Percentiles rank a stretch among this genome's conserved stretches.
These are phyloP conservation scores for Achaetomiella virescens DNA, from an alignment of 495 filamentous ascomycete species.

Conservation along the genomic window DNA sequence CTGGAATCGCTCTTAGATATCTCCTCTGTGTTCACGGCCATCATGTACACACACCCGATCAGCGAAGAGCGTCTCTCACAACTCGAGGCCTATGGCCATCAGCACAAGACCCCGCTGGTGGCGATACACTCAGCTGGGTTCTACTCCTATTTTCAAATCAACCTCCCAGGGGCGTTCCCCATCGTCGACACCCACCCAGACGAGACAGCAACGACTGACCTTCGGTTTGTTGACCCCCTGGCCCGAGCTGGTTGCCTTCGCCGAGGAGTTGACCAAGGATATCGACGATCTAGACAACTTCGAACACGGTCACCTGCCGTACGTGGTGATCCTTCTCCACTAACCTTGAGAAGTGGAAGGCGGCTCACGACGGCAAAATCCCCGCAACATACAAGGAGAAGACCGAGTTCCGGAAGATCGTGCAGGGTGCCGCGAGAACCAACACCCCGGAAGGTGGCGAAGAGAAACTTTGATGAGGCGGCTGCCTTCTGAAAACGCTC, in stretches of 20 bases:
- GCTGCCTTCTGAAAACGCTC: constrained; percentile 73
- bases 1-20: constrained; percentile 37
- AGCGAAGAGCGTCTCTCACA: constrained; percentile 49
- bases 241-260: constrained; percentile 69
- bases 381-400: constrained; percentile 83
- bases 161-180: constrained; percentile 72
- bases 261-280: constrained; percentile 52
- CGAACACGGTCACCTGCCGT: constrained; percentile 90
- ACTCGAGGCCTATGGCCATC: constrained; percentile 51
- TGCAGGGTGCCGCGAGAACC: constrained; percentile 59
- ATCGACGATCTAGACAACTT: constrained; percentile 68
- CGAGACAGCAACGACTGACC: constrained; percentile 73
- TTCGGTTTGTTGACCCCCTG: constrained; percentile 83
- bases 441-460: constrained; percentile 81
- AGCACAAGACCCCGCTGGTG: constrained; percentile 66
- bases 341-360: constrained; percentile 83
- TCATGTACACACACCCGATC: constrained; percentile 70
- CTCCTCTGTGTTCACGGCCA: constrained; percentile 59
- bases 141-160: constrained; percentile 74
- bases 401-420: constrained; percentile 65
- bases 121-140: constrained; percentile 85
- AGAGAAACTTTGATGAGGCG: constrained; percentile 96
- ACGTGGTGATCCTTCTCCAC: constrained; percentile 75
- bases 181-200: constrained; percentile 97
- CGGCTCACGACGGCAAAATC: constrained; percentile 57